Base-by-base conservation (phyloP, 305 asterid species). In the Coffea humblotiana region DNA sequence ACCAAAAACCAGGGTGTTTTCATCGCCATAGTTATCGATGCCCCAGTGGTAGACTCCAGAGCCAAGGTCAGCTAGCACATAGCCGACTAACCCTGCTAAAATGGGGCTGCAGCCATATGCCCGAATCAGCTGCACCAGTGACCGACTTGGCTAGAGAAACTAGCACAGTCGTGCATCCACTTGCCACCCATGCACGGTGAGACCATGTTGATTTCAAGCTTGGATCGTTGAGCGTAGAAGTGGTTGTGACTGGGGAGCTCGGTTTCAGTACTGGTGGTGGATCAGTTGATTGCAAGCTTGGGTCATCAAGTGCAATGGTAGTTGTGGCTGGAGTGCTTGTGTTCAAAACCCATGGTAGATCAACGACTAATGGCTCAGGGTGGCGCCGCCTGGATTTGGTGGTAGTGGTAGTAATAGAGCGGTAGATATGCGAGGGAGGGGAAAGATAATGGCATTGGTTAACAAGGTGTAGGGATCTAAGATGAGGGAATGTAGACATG, bases 21-120 rank as follows among this genome's bases (percentile, higher is more conserved):
- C 85, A 23, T 83, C 80, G 21, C 98, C 99, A 78, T 93, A 95
- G 84, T 95, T 95, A 83, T 93, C 99, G 37, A 95, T 89, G 51
- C 92, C 97, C 98, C 98, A 93, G 76, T 95, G 98, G 85, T 92
- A 93, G 66, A 92, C 82, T 23, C 98, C 96, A 3, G 98, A 94
- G 81, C 91, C 96, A 23, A 94, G 89, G 66, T 94, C 98, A 0
- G 96, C 89, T 3, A 93, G 74, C 48, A 90, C 82, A 87, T 92
- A 93, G 68, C 97, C 99, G 29, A 85, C 25, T 58, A 72, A 52
- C 71, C 89, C 90, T 21, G 94, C 93, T 10, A 90, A 43, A 58
- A 88, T 67, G 3, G 3, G 97, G 94, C 78, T 89, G 95, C n/a
- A 86, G 77, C 92, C 90, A 90, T 1, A 52, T 79, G 27, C 89